Evolutionary conservation across 345 rosid genomes (phyloP).

Genomic region (Ailanthus altissimus): DNA sequence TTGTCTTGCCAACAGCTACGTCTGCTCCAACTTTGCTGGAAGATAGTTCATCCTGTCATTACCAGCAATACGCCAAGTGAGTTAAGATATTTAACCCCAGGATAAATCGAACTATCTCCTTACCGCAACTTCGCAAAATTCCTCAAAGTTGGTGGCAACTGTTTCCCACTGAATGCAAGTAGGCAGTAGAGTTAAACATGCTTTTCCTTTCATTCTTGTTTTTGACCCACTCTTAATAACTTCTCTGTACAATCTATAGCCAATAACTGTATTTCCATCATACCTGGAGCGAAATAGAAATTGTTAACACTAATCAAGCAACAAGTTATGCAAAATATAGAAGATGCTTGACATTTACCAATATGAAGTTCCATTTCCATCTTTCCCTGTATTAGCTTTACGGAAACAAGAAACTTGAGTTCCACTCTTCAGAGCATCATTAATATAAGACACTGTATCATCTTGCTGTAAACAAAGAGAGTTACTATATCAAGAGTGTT

Average conservation of each 20-base stretch:
- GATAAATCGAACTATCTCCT: slow-evolving; percentile 23
- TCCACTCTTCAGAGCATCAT: slow-evolving; percentile 52
- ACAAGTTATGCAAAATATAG: slow-evolving; percentile 13
- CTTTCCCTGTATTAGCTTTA: slow-evolving; percentile 65
- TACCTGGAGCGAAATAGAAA: slow-evolving; percentile 42
- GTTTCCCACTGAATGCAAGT: slow-evolving; percentile 63
- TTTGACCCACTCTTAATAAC: slow-evolving; percentile 35
- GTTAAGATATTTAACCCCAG: slow-evolving; percentile 8
- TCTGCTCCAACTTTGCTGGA: slow-evolving; percentile 54
- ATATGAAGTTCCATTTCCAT: slow-evolving; percentile 64
- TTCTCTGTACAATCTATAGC: slow-evolving; percentile 79
- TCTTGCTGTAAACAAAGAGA: slow-evolving; percentile 56
- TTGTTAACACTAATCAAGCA: slow-evolving; percentile 20
- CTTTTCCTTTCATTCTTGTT: slow-evolving; percentile 38
- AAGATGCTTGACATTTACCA: slow-evolving; percentile 52
- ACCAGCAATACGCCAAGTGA: slow-evolving; percentile 20
- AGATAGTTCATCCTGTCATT: slow-evolving; percentile 61
- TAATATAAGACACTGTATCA: slow-evolving; percentile 58
- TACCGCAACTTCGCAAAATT: slow-evolving; percentile 62
- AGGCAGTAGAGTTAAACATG: slow-evolving; percentile 29
- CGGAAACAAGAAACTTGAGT: slow-evolving; percentile 49
- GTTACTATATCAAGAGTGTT: slow-evolving; percentile 7
- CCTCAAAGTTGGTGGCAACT: slow-evolving; percentile 72
- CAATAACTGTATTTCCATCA: slow-evolving; percentile 66
- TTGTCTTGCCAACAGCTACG: slow-evolving; percentile 51